Evolutionary conservation across 495 filamentous ascomycete species (phyloP).

Genomic region (Neurospora sp.): DNA sequence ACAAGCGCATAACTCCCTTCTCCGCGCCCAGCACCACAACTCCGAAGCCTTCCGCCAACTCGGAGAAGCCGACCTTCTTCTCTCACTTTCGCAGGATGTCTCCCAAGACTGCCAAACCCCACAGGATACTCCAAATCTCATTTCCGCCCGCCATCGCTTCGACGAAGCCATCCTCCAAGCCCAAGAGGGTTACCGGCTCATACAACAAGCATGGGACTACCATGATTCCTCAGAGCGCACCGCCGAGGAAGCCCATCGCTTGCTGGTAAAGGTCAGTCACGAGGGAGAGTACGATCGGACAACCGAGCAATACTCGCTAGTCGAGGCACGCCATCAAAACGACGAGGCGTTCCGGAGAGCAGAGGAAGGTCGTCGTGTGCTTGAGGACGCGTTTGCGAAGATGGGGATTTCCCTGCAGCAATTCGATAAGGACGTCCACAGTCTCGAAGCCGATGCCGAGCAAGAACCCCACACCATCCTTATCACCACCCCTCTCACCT

Average conservation of each 20-base stretch:
- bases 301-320: rapidly evolving
- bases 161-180: neutral
- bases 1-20: neutral
- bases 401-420: neutral
- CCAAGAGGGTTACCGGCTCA: neutral
- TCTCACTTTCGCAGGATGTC: neutral
- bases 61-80: neutral
- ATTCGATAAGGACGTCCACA: rapidly evolving
- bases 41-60: neutral
- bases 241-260: neutral
- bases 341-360: neutral
- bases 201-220: neutral
- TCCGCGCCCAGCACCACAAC: neutral
- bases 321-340: neutral
- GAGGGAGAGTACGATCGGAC: neutral
- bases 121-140: neutral
- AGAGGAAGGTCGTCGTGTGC: neutral
- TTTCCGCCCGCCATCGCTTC: neutral
- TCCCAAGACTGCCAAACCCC: neutral
- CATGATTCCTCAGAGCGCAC: neutral
- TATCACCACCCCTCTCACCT: neutral
- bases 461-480: neutral
- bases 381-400: neutral
- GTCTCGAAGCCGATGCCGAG: neutral
- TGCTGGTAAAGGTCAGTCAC: neutral